Base-by-base conservation (phyloP, 23 red algal species). In the Cyanidioschyzon merolae region DNA sequence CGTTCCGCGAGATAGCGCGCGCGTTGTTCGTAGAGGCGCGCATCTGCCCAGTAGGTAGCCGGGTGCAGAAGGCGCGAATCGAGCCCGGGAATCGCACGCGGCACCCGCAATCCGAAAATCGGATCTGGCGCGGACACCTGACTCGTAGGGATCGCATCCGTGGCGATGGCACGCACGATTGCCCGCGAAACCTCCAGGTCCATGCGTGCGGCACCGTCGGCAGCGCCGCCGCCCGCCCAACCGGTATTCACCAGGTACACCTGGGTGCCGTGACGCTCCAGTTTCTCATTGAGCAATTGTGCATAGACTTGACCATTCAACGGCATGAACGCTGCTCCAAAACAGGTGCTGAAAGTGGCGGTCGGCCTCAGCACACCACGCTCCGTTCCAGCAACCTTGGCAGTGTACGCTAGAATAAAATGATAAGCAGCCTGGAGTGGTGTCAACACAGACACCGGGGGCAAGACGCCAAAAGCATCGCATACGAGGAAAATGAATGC, bases 221-320 rank as follows among this genome's bases (percentile, higher is more conserved):
- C 40, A 71, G 63, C 63, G 12, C 50, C 16, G 30, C 85, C 85
- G 67, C 85, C 85, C 0, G 85, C 67, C 85, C 85, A 88, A 0
- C 85, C 85, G 40, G 85, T 88, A 59, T 88, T 88, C 57, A 88
- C 54, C 26, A 88, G 78, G 36, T 67, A 88, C 34, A 88, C 85
- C 21, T 58, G 34, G 24, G 77, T 75, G 25, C 50, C 37, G 37
- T 88, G 51, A 32, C 25, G 37, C 31, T 54, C 27, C 68, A 88
- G 59, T 41, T 80, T 88, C 1, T 88, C 77, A 26, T 37, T 30
- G 40, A 88, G 68, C 1, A 88, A 29, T 25, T 80, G 39, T 30
- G 78, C 85, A 74, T 88, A 88, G 7, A 58, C 59, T 0, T 57
- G 30, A 7, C 75, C 75, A 0, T 37, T 57, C 39, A 82, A 78